Percentiles rank a stretch among this genome's conserved stretches.
phyloP scores from a whole-genome alignment of 805 yeast genomes.

The Nakazawaea anatomiae region DNA sequence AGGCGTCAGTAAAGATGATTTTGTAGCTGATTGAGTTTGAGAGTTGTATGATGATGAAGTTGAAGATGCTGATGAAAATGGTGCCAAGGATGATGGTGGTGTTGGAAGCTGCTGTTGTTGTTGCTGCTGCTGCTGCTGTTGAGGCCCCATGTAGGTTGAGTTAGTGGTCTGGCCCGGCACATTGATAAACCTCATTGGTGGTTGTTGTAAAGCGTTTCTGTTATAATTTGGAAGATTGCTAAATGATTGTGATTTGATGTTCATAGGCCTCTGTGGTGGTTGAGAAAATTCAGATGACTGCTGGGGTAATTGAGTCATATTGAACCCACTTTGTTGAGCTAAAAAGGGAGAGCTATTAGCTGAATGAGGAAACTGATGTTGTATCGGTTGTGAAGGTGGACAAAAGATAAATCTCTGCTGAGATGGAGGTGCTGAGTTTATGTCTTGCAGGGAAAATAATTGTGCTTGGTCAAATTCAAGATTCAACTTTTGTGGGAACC shows the following conservation, averaged over 20 bases:
- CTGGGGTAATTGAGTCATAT: not conserved
- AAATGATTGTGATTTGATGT: not conserved
- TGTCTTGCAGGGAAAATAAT: not conserved
- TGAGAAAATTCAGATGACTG: not conserved
- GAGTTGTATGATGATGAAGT: constrained; percentile 11
- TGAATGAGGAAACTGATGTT: constrained; percentile 1
- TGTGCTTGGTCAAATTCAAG: constrained; percentile 2
- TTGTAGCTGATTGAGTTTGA: constrained; percentile 15
- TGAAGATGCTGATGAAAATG: constrained; percentile 7
- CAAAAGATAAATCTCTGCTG: constrained; percentile 7
- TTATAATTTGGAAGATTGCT: not conserved
- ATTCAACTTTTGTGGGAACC: constrained; percentile 2
- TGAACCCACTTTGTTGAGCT: constrained; percentile 2
- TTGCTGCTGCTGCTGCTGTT: not conserved
- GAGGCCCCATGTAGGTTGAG: not conserved
- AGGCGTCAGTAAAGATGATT: constrained; percentile 15
- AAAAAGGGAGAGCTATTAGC: constrained; percentile 4
- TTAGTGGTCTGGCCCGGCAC: constrained; percentile 1
- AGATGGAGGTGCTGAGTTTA: constrained; percentile 5
- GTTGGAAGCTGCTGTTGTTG: constrained; percentile 6
- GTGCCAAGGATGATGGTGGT: constrained; percentile 9
- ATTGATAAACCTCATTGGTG: constrained; percentile 9
- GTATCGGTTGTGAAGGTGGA: not conserved
- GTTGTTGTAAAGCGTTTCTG: constrained; percentile 5
- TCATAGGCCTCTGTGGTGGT: not conserved